These are phyloP conservation scores for Meyerozyma athensensis DNA, from an alignment of 1,139 yeast species.

Conservation along the genomic window DNA sequence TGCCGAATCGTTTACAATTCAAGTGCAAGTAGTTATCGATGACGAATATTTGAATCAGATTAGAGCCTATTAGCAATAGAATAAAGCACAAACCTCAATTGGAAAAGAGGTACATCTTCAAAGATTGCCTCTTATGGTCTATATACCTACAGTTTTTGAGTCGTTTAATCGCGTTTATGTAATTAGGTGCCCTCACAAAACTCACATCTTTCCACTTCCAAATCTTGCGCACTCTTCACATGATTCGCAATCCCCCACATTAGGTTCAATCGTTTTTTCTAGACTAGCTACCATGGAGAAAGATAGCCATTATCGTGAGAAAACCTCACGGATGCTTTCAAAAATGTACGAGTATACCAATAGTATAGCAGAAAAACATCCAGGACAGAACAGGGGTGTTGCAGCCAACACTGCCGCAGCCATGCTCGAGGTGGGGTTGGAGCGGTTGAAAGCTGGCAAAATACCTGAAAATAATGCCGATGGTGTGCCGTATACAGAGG, in stretches of 20 bases:
- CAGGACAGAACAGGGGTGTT: slow-evolving; percentile 41
- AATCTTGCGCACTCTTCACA: slow-evolving; percentile 4
- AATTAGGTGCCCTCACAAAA: too few species aligned
- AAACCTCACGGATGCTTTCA: slow-evolving; percentile 10
- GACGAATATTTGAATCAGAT: too few species aligned
- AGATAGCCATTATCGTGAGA: slow-evolving; percentile 1
- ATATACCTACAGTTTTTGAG: too few species aligned
- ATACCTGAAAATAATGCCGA: slow-evolving; percentile 11
- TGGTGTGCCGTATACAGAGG: slow-evolving; percentile 10
- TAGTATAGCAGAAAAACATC: slow-evolving; percentile 24
- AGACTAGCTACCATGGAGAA: background rate
- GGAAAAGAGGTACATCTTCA: too few species aligned
- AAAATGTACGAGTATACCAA: slow-evolving; percentile 19
- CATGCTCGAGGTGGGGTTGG: slow-evolving; percentile 50
- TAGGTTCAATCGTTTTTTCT: background rate
- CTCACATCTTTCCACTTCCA: too few species aligned
- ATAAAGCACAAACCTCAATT: too few species aligned
- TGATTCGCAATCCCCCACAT: slow-evolving; percentile 4
- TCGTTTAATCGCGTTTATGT: too few species aligned
- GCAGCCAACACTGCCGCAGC: slow-evolving; percentile 60
- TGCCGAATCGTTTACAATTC: too few species aligned
- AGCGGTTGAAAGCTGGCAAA: slow-evolving; percentile 23
- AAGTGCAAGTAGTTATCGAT: too few species aligned
- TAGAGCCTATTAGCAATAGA: too few species aligned
- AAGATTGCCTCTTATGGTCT: too few species aligned